phyloP scores from a whole-genome alignment of 164 flowering plant genomes.

The Echeveria elegans region DNA sequence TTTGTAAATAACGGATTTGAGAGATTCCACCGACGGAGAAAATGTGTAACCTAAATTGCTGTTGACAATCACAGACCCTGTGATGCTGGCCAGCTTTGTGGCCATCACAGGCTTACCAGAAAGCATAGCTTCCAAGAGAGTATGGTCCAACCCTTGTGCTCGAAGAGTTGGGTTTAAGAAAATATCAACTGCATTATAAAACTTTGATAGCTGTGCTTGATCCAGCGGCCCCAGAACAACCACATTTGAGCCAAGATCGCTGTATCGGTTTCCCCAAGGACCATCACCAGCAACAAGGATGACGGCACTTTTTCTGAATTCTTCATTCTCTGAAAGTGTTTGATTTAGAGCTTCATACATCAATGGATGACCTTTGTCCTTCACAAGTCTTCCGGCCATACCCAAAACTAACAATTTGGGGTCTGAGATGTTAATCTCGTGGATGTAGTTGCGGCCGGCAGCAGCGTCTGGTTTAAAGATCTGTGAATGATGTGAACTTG shows the following conservation, averaged over 20 bases:
- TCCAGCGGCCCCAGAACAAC: constrained; percentile 62
- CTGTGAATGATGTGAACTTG: constrained; percentile 74
- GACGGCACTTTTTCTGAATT: too few relatives aligned
- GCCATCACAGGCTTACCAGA: constrained; percentile 56
- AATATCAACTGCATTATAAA: constrained; percentile 58
- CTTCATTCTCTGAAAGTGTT: constrained; percentile 17
- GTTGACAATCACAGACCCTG: constrained; percentile 48
- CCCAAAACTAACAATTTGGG: too few relatives aligned
- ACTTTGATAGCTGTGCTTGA: constrained; percentile 29
- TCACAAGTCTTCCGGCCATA: constrained; percentile 76
- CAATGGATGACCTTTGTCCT: constrained; percentile 81
- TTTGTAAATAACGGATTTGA: constrained; percentile 34
- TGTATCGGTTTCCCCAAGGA: neutral
- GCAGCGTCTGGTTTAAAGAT: too few relatives aligned
- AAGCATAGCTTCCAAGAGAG: constrained; percentile 63
- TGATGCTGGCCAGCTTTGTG: constrained; percentile 66
- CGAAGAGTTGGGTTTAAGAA: constrained; percentile 71
- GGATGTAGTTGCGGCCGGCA: too few relatives aligned
- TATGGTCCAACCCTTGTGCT: constrained; percentile 76
- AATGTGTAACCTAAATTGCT: constrained; percentile 50
- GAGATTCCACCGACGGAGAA: constrained; percentile 42
- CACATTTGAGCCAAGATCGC: neutral
- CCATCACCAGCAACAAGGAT: neutral
- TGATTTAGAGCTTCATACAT: constrained; percentile 56
- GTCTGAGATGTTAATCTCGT: too few relatives aligned